Evolutionary conservation across 2,329 filamentous ascomycete species (phyloP), one percentile per base, ranked within the genome.

Genomic region (Nigrospora oryzae): DNA sequence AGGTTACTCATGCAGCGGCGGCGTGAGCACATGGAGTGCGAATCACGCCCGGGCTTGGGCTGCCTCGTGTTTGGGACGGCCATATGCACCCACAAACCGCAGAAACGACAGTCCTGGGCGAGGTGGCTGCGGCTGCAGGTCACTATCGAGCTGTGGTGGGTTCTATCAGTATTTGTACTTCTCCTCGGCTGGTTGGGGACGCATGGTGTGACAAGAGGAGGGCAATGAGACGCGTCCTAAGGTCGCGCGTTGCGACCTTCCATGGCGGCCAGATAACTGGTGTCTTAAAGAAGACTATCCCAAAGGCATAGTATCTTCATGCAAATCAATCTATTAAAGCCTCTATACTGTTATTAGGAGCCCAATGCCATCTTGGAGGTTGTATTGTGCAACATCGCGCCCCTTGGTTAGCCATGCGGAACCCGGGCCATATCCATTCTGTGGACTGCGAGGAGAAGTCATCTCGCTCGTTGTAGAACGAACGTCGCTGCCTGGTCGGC

Each of bases 21-120:
- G 14, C 68, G 79, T 45, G 71, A 80, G 47, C 79, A 83, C 51
- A 61, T 75, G 12, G 79, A 83, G 55, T 83, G 79, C 53, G 77
- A 81, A 53, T 73, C 71, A 16, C 66, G 73, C 0, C 75, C 75
- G 1, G 75, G 72, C 1, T 60, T 80, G 1, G 77, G 77, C 4
- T 80, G 77, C 53, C 62, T 79, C 11, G 69, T 80, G 11, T 73
- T 70, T 44, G 72, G 68, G 19, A 80, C 76, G 4, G 53, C 51
- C 0, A 64, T 56, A 2, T 81, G 77, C 48, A 54, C 62, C 2
- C 70, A 77, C 46, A 63, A 67, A 5, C 63, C 63, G 7, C 62
- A 59, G 44, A 51, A 65, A 49, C 61, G 50, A 65, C 81, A 50
- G 48, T 81, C 58, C 52, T 64, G 57, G 59, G 73, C 57, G 41